Evolutionary conservation across 2,329 filamentous ascomycete species (phyloP).

Genomic region (Pseudogymnoascus pannorum): DNA sequence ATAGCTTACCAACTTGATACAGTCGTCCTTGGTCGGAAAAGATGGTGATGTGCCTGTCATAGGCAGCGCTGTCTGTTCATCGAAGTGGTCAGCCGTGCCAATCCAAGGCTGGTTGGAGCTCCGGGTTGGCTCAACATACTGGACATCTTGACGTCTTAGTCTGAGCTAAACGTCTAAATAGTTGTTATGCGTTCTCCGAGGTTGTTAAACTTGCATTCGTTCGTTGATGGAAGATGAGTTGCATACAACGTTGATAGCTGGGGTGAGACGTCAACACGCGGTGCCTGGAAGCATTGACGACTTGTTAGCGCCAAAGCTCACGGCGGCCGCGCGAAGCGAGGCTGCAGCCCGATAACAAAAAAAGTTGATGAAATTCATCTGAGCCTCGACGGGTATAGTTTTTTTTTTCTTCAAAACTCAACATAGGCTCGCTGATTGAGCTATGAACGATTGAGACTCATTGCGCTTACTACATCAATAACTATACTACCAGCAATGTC

Average conservation of each 20-base stretch:
- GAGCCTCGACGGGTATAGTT: neutral
- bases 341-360: constrained; percentile 10
- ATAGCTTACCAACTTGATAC: constrained; percentile 93
- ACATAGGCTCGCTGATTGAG: constrained; percentile 4
- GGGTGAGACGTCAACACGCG: constrained; percentile 11
- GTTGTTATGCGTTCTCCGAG: neutral
- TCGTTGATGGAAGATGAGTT: neutral
- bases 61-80: constrained; percentile 68
- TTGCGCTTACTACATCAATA: constrained; percentile 1
- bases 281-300: constrained; percentile 8
- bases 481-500: constrained; percentile 9
- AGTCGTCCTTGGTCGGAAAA: constrained; percentile 97
- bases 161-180: neutral
- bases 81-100: constrained; percentile 19
- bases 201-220: neutral
- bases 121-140: constrained; percentile 26
- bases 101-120: constrained; percentile 2
- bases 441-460: constrained; percentile 4
- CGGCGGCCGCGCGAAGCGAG: constrained; percentile 10
- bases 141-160: constrained; percentile 29
- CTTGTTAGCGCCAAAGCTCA: constrained; percentile 9
- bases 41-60: constrained; percentile 99
- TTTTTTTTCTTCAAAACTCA: constrained; percentile 6
- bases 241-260: constrained; percentile 8
- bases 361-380: constrained; percentile 7